Conservation (phyloP, 371 early-diverging fungal genomes). For the Furculomyces boomerangus region DNA sequence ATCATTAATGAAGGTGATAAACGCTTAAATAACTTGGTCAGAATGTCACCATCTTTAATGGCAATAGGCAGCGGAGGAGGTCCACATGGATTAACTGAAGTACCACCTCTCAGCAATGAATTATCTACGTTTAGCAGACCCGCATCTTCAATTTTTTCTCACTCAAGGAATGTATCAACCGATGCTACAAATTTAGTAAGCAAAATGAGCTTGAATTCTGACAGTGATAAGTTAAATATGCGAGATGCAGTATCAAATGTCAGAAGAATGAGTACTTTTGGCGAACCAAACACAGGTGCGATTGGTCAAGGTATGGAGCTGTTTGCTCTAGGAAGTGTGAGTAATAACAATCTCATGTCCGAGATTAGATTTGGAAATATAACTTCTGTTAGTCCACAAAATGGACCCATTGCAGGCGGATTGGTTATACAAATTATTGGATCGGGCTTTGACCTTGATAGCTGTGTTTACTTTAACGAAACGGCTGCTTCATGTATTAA, state of each 20-base stretch:
- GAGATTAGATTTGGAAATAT: too few relatives aligned
- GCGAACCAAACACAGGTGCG: background rate
- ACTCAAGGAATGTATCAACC: too few relatives aligned
- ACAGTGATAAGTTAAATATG: too few relatives aligned
- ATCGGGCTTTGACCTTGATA: background rate
- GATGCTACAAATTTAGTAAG: too few relatives aligned
- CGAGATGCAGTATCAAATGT: too few relatives aligned
- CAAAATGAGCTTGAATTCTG: too few relatives aligned
- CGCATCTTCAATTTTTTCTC: background rate
- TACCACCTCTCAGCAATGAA: background rate
- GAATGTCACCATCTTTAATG: conserved; percentile 19
- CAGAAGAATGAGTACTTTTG: background rate
- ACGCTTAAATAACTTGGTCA: conserved; percentile 13
- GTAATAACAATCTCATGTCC: too few relatives aligned
- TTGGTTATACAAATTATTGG: background rate
- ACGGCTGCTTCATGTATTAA: background rate
- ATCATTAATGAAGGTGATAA: conserved; percentile 8
- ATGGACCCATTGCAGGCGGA: conserved; percentile 4
- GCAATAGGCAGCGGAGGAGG: conserved; percentile 2
- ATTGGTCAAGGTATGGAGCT: too few relatives aligned
- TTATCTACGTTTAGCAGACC: background rate
- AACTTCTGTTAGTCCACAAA: too few relatives aligned
- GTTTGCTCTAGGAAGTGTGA: too few relatives aligned
- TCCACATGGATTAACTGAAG: background rate
- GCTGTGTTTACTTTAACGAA: conserved; percentile 1